A percentile compares a stretch with the other conserved stretches of the same genome.
These are phyloP conservation scores for Nicotiana otophora DNA, from an alignment of 257 asterid species.

Conservation along the genomic window DNA sequence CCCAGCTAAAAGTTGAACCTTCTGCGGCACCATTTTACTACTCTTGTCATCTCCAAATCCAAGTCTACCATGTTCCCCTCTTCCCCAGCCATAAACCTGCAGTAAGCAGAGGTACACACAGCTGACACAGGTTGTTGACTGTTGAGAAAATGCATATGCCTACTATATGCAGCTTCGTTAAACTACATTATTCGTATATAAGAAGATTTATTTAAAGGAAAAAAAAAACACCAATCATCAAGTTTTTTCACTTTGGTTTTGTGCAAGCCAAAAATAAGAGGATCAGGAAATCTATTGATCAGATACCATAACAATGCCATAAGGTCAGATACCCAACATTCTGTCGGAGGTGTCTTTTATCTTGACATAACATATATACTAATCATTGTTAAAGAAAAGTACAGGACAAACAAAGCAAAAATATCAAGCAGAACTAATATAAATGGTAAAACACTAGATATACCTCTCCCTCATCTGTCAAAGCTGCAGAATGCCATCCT, in stretches of 20 bases:
- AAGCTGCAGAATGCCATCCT: slow-evolving; percentile 99
- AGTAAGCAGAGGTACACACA: slow-evolving; percentile 6
- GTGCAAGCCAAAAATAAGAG: not conserved
- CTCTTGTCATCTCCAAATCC: slow-evolving; percentile 99
- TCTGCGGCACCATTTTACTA: slow-evolving; percentile 99
- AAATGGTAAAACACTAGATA: not conserved
- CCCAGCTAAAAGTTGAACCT: slow-evolving; percentile 82
- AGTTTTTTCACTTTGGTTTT: not conserved
- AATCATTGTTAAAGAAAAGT: not conserved
- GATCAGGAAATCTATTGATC: not conserved
- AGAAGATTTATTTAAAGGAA: not conserved
- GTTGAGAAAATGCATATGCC: not conserved
- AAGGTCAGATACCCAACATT: not conserved
- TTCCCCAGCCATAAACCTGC: slow-evolving; percentile 97
- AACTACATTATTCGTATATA: not conserved
- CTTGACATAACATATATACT: not conserved
- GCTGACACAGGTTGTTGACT: not conserved
- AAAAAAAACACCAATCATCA: not conserved
- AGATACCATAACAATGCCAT: not conserved
- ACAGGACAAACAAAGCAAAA: not conserved
- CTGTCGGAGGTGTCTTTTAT: not conserved
- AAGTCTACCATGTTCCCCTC: slow-evolving; percentile 99
- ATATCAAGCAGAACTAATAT: slow-evolving; percentile 1
- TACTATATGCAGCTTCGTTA: not conserved
- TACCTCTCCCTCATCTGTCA: slow-evolving; percentile 97